Percentiles rank a stretch among this genome's conserved stretches.
Conservation (phyloP, 2,329 filamentous ascomycete genomes). For the Meredithiella fracta region DNA sequence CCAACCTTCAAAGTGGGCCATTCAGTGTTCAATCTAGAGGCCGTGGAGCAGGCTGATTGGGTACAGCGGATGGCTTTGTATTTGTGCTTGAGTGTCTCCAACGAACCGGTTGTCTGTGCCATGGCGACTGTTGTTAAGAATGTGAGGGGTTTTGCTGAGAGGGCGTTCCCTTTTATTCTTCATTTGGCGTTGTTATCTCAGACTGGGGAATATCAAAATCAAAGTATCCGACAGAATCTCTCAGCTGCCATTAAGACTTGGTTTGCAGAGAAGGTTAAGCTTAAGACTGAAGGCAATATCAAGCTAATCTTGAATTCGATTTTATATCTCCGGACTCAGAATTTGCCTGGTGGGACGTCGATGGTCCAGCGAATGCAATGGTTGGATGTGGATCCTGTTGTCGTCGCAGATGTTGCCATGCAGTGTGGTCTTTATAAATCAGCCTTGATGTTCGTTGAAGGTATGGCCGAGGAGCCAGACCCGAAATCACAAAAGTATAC, state of each 20-base stretch:
- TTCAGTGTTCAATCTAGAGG: constrained; percentile 22
- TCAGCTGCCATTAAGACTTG: constrained; percentile 50
- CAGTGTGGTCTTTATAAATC: constrained; percentile 75
- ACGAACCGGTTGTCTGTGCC: constrained; percentile 46
- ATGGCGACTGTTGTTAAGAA: constrained; percentile 48
- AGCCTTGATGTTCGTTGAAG: constrained; percentile 68
- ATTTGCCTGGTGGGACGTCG: constrained; percentile 56
- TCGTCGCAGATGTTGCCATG: constrained; percentile 54
- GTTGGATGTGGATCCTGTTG: constrained; percentile 66
- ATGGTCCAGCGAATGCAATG: constrained; percentile 65
- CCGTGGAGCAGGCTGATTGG: constrained; percentile 38
- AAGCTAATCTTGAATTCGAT: constrained; percentile 62
- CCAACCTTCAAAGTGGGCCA: constrained; percentile 8
- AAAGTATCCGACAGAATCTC: constrained; percentile 41
- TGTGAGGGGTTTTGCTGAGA: constrained; percentile 53
- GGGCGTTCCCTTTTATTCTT: constrained; percentile 66
- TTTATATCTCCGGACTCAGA: constrained; percentile 75
- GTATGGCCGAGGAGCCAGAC: constrained; percentile 23
- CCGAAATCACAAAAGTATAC: constrained; percentile 31
- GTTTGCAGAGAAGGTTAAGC: constrained; percentile 54
- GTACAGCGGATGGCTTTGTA: constrained; percentile 36
- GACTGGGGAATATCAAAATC: constrained; percentile 36
- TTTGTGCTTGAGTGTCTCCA: constrained; percentile 9
- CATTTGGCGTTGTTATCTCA: constrained; percentile 65
- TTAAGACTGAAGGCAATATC: constrained; percentile 70